Conservation (phyloP, 768 basidiomycete species). For the Cystobasidium onofrii region DNA sequence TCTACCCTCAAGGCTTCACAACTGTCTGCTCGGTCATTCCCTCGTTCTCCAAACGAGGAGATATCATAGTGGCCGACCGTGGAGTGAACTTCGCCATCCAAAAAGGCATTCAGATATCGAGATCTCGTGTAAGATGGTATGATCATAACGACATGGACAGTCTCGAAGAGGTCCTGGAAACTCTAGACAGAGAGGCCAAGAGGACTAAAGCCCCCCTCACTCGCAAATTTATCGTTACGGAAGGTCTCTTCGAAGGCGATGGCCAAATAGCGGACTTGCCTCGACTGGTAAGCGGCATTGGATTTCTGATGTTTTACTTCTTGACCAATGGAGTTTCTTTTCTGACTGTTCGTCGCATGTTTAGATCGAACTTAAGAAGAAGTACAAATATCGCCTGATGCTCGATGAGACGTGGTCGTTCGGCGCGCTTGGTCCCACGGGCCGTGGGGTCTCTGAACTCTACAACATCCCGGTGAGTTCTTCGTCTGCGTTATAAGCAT, state of each 20-base stretch:
- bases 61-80: slow-evolving; percentile 97
- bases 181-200: slow-evolving; percentile 77
- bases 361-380: slow-evolving; percentile 88
- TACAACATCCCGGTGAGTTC: slow-evolving; percentile 77
- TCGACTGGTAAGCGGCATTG: slow-evolving; percentile 59
- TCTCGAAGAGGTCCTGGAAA: slow-evolving; percentile 75
- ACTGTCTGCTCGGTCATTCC: slow-evolving; percentile 90
- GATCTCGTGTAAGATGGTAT: slow-evolving; percentile 86
- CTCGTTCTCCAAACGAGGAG: slow-evolving; percentile 93
- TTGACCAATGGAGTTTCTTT: too few relatives aligned
- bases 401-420: slow-evolving; percentile 92
- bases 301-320: not conserved
- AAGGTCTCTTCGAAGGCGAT: slow-evolving; percentile 92
- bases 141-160: slow-evolving; percentile 91
- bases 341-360: not conserved
- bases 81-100: slow-evolving; percentile 91
- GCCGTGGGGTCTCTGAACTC: slow-evolving; percentile 86
- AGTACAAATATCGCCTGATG: slow-evolving; percentile 91
- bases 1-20: slow-evolving; percentile 89
- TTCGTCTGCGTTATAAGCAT: too few relatives aligned
- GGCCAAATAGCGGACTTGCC: slow-evolving; percentile 87
- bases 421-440: slow-evolving; percentile 82
- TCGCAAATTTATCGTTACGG: slow-evolving; percentile 87
- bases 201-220: slow-evolving; percentile 74
- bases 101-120: slow-evolving; percentile 87